Evolutionary conservation across 371 early-diverging fungal genomes (phyloP), one percentile per base, ranked within the genome.

Genomic region (Mortierella sp.): DNA sequence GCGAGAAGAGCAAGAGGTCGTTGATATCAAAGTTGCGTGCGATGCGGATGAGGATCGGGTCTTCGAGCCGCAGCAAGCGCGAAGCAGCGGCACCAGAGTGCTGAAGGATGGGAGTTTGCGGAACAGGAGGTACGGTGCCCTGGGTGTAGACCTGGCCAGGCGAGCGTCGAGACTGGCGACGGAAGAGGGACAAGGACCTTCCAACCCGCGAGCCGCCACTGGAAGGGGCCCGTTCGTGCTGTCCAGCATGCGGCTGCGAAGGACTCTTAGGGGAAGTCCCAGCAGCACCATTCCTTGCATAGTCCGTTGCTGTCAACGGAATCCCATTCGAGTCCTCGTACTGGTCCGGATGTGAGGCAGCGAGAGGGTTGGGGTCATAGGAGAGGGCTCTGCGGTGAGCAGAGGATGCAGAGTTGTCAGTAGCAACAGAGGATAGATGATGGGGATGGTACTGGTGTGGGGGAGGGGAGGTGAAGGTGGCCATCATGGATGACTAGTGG

Each of bases 41-140:
- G 53, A 77, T 72, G 19, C 79, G 72, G 52, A 77, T 65, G 45
- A 77, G 79, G 60, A 77, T 77, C 21, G 65, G 60, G 30, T 77
- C 79, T 23, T 77, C 79, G 1, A 77, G 59, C 7, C 56, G 62
- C 23, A 77, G 73, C n/a, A 77, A 63, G 14, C 57, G 72, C 4
- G 79, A 72, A 16, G 79, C 73, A 14, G 62, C 26, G 57, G 66
- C 72, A 59, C 79, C 79, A 1, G 79, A 48, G 60, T 72, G 66
- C 52, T 77, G 79, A 16, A 63, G 73, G 64, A 77, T 69, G 30
- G 79, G 79, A 23, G 48, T 63, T 53, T 69, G 72, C 1, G 79
- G 79, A 26, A 77, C 52, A 7, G 79, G 79, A 0, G 73, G 79
- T 9, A 77, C 63, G 44, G 66, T 77, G 45, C 79, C 69, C 57